Base-by-base conservation (phyloP, 805 yeast genomes). In the Pichia heedii region DNA sequence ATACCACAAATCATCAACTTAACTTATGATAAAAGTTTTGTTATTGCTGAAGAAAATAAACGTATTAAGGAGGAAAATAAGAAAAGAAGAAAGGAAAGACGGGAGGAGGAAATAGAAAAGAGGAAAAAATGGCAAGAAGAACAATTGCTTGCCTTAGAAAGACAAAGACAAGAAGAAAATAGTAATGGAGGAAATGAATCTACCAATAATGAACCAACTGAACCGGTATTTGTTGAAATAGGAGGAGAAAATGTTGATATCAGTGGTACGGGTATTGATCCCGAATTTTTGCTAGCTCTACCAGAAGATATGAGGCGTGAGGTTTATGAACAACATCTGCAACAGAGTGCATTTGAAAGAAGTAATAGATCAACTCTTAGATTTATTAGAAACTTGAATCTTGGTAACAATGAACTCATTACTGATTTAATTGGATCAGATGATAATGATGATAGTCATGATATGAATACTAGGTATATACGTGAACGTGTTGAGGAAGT, bases 261-360 rank as follows among this genome's bases (percentile, higher is more conserved):
- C 32, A 75, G 89, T 34, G 95, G 93, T 0, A 80, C 95, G 3
- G 96, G 85, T 43, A 86, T 89, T 46, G 97, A 89, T 62, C 95
- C 95, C 0, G 90, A 84, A 51, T 89, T 87, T 58, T 68, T 89
- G 47, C 83, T 81, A 53, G 96, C 96, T 0, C 69, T 89, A 32
- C 97, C 97, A 0, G 95, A 86, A 36, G 93, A 85, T 42, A 84
- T 89, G 84, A 69, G 96, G 40, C 95, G 87, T 49, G 96, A 89
- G 55, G 97, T 88, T 0, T 79, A 85, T 56, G 77, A 89, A 0
- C 90, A 87, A 49, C 95, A 88, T 55, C 67, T 87, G 7, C 67
- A 88, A 35, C 93, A 85, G 51, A 68, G 89, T 46, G 69, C 93
- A 47, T 81, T 69, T 36, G 76, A 68, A 65, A 84, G 49, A 1